Base-by-base conservation (phyloP, 2,329 filamentous ascomycete genomes). In the Parafenestella ontariensis region DNA sequence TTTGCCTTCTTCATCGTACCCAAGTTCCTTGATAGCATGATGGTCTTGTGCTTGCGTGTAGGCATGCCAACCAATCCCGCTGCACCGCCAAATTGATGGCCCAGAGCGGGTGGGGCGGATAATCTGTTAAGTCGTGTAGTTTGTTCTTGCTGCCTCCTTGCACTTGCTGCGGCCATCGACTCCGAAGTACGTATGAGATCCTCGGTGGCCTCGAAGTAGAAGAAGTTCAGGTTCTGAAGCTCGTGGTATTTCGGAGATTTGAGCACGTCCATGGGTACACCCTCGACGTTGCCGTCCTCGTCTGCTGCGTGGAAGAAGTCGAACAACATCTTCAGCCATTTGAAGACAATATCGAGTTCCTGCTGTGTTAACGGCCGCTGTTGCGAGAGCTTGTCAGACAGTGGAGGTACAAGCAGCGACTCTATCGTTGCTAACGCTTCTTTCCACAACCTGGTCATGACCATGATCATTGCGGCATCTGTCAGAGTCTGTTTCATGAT, bases 181-280 rank as follows among this genome's bases (percentile, higher is more conserved):
- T 99, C 95, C 2, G 92, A 96, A n/a, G 92, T 96, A 46, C 94
- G 89, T 66, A 98, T 92, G 11, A 99, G 84, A 66, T 90, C 93
- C 57, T 96, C 91, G 1, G 92, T 96, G 28, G 89, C 85, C 69
- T 98, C 93, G 71, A 95, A 96, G 81, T 99, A 99, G 82, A 98
- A 99, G 83, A 98, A 99, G 80, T 96, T 96, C 59, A 99, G 85
- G 58, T 92, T 94, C 62, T 95, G 91, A 49, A 99, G 86, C 76
- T 99, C 95, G 80, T 97, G 93, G 82, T 96, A 99, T 83, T 99
- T 99, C 71, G 94, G 91, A 63, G 92, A 96, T 78, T 96, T 96
- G 71, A 99, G 85, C 28, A 97, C 88, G 74, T 97, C 93, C 40
- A 91, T 86, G 0, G 93, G 90, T 2, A 99, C 92, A 61, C 95